A percentile compares a stretch with the other conserved stretches of the same genome.
Evolutionary conservation across 1,284 basidiomycete genomes (phyloP).

Genomic region (Leucoagaricus sp.): DNA sequence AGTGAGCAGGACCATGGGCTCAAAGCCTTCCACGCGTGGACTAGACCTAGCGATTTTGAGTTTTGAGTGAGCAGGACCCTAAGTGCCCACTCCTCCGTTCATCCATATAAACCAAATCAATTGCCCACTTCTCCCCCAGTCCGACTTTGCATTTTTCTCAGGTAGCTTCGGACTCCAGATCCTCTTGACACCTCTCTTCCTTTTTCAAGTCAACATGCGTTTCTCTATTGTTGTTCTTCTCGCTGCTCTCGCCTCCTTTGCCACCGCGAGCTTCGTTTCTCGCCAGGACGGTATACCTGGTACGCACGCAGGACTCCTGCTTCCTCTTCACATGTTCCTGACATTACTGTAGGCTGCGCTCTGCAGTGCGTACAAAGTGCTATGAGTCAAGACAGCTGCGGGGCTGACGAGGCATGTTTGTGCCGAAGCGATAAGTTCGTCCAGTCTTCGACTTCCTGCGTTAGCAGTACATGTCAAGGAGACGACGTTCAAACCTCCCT

Average conservation of each 20-base stretch:
- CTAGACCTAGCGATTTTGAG: no score
- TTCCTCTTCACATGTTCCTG: background rate
- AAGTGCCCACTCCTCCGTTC: no score
- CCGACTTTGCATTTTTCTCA: conserved; percentile 26
- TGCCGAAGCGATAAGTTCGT: conserved; percentile 15
- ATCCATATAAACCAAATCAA: conserved; percentile 16
- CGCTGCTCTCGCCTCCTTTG: conserved; percentile 39
- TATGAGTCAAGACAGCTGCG: conserved; percentile 9
- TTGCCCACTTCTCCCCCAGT: conserved; percentile 22
- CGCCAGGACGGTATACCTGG: conserved; percentile 38
- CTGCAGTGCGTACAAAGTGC: conserved; percentile 33
- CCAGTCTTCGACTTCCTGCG: conserved; percentile 12
- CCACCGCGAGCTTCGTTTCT: conserved; percentile 37
- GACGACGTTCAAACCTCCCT: conserved; percentile 13
- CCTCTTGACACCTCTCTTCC: conserved; percentile 24
- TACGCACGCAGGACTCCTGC: conserved; percentile 24
- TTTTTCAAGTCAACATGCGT: conserved; percentile 49
- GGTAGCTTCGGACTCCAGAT: no score
- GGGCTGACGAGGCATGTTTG: conserved; percentile 18
- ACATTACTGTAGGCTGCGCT: conserved; percentile 45
- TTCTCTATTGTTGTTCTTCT: conserved; percentile 46
- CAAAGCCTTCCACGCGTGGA: no score
- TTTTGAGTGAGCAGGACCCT: no score
- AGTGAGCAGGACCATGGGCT: no score
- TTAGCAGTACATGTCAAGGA: conserved; percentile 12